A percentile compares a stretch with the other conserved stretches of the same genome.
These are phyloP conservation scores for Endocarpon pusillum DNA, from an alignment of 495 filamentous ascomycete species.

Conservation along the genomic window DNA sequence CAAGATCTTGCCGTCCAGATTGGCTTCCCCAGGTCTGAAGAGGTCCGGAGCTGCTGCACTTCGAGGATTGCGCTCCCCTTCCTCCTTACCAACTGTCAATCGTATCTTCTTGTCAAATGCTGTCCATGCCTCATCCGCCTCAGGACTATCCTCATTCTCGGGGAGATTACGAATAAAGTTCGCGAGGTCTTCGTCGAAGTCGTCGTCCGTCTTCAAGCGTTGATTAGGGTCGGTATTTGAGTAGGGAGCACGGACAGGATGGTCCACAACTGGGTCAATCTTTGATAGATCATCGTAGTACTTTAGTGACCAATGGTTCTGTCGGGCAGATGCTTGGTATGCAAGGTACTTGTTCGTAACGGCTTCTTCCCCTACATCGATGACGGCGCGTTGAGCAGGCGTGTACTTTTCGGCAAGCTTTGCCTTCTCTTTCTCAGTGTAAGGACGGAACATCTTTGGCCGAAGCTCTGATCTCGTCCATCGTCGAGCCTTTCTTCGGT, in stretches of 20 bases:
- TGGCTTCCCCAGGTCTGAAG: conserved; percentile 26
- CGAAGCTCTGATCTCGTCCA: conserved; percentile 10
- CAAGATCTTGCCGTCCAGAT: conserved; percentile 20
- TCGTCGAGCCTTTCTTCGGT: conserved; percentile 7
- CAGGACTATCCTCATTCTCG: conserved; percentile 17
- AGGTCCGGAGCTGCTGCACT: conserved; percentile 30
- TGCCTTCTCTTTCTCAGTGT: conserved; percentile 50
- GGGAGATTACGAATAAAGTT: conserved; percentile 38
- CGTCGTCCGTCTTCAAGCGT: conserved; percentile 40
- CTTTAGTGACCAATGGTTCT: conserved; percentile 49
- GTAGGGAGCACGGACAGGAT: conserved; percentile 33
- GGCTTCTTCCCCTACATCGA: conserved; percentile 70
- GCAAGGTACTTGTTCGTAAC: conserved; percentile 65
- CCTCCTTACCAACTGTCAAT: conserved; percentile 33
- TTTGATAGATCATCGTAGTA: conserved; percentile 80
- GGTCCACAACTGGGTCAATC: conserved; percentile 61
- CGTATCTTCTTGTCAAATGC: conserved; percentile 8
- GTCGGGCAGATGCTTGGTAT: conserved; percentile 46
- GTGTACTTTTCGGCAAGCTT: conserved; percentile 51
- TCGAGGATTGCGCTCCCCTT: conserved; percentile 29
- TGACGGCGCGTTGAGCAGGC: conserved; percentile 61
- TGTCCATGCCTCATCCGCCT: neutral
- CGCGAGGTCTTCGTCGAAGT: conserved; percentile 38
- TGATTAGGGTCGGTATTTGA: conserved; percentile 41
- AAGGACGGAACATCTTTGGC: conserved; percentile 38